phyloP scores from a whole-genome alignment of 2,329 filamentous ascomycete genomes.

The Raffaelea deltoideospora region DNA sequence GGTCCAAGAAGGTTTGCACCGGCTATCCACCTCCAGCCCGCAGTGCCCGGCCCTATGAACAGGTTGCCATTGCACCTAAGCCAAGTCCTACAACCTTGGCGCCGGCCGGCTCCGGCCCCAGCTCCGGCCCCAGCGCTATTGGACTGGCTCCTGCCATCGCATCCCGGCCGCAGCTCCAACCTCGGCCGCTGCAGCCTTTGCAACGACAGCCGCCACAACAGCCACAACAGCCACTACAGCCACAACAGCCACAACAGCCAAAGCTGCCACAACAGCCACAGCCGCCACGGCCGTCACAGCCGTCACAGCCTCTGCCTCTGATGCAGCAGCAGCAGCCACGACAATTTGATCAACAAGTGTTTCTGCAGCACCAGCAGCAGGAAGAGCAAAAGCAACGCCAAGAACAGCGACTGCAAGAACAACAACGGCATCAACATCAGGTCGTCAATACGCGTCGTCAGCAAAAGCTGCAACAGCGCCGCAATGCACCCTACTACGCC shows the following conservation, averaged over 20 bases:
- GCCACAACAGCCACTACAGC: too few species aligned
- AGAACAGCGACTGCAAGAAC: constrained; percentile 1
- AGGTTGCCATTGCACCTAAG: constrained; percentile 34
- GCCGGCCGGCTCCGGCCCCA: constrained; percentile 10
- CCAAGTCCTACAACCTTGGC: too few species aligned
- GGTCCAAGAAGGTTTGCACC: constrained; percentile 40
- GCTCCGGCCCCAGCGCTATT: constrained; percentile 7
- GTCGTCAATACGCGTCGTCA: constrained; percentile 5
- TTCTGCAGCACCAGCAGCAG: constrained; percentile 8
- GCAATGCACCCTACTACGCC: constrained; percentile 18
- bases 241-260: too few species aligned
- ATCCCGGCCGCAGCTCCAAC: too few species aligned
- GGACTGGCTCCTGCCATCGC: too few species aligned
- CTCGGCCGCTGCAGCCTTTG: too few species aligned
- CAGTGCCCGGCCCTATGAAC: constrained; percentile 27
- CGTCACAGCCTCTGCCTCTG: too few species aligned
- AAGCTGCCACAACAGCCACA: too few species aligned
- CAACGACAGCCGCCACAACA: too few species aligned
- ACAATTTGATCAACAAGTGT: not conserved
- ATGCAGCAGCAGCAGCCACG: too few species aligned
- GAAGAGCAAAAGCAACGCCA: constrained; percentile 5
- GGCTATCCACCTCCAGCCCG: constrained; percentile 47
- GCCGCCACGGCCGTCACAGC: too few species aligned
- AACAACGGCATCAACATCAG: constrained; percentile 2
- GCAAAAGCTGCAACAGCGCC: constrained; percentile 7